Base-by-base conservation (phyloP, 345 rosid genomes). In the Streptanthus diversifolius region DNA sequence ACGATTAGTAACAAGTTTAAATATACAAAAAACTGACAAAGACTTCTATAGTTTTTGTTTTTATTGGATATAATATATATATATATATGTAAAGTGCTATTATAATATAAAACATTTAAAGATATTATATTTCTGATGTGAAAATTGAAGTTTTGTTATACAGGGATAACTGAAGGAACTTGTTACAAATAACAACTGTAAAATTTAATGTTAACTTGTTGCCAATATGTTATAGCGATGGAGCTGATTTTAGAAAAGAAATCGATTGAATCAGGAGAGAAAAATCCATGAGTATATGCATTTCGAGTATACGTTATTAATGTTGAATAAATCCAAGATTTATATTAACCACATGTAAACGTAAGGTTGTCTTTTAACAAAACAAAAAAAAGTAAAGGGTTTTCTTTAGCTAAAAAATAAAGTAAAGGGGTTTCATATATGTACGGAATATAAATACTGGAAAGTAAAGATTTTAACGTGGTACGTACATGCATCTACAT, bases 401-500 rank as follows among this genome's bases (percentile, higher is more conserved):
- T 37, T 13, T 54, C 35, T 30, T 27, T 14, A 24, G 13, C 29
- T 5, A 55, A 68, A 32, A 22, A 27, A 15, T 32, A 25, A 49
- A 47, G 21, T 12, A 30, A 49, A 61, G 40, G 22, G 21, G 4
- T 73, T 35, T 57, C 53, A 67, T 17, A 6, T 4, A 56, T 53
- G 74, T 68, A 75, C 70, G 74, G 79, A 75, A 75, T 75, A 68
- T 67, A n/a, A n/a, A 32, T 22, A 53, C 64, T 54, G 53, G 58
- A 76, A 76, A 69, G 76, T 63, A 48, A 76, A 63, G n/a, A 30
- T 37, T 35, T 36, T 11, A 70, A 76, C 71, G 80, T 63, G 75
- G 74, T 70, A 70, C 66, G 80, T 63, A 36, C 53, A 76, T 76
- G 71, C 71, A 76, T 70, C 48, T 59, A 68, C 70, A 75, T 53